Percentiles rank a stretch among this genome's conserved stretches.
Evolutionary conservation across 179 eudicot species (phyloP).

Genomic region (Heliamphora pulchella): DNA sequence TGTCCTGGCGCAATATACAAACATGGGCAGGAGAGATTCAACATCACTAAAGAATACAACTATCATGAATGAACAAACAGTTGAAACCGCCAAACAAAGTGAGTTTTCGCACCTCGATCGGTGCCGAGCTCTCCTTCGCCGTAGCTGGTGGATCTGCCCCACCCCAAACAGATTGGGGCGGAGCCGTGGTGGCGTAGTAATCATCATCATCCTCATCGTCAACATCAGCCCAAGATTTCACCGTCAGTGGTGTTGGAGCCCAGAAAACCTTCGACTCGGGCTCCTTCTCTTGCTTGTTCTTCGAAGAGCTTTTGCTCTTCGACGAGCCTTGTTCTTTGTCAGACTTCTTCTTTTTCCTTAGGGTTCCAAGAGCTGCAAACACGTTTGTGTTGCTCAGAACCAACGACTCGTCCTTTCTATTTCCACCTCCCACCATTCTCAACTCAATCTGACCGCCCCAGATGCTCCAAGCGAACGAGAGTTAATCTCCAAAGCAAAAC

Average conservation of each 20-base stretch:
- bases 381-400: conserved; percentile 37
- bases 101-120: conserved; percentile 24
- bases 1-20: background rate
- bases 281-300: conserved; percentile 33
- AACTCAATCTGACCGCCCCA: background rate
- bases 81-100: background rate
- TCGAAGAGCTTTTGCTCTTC: conserved; percentile 34
- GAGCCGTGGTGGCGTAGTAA: conserved; percentile 77
- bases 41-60: background rate
- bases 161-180: conserved; percentile 61
- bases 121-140: conserved; percentile 10
- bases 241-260: conserved; percentile 63
- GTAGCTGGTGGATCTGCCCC: conserved; percentile 12
- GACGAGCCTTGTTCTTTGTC: conserved; percentile 35
- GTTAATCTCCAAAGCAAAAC: too few relatives aligned
- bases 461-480: too few relatives aligned
- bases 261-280: conserved; percentile 53
- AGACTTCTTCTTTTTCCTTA: conserved; percentile 64
- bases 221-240: conserved; percentile 92
- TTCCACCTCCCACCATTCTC: conserved; percentile 45
- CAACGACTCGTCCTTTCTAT: conserved; percentile 29
- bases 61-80: background rate
- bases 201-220: conserved; percentile 97
- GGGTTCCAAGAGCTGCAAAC: conserved; percentile 57
- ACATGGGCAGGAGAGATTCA: background rate